Percentiles rank a stretch among this genome's conserved stretches.
Conservation (phyloP, 441 rosid species). For the Sinapis alba region DNA sequence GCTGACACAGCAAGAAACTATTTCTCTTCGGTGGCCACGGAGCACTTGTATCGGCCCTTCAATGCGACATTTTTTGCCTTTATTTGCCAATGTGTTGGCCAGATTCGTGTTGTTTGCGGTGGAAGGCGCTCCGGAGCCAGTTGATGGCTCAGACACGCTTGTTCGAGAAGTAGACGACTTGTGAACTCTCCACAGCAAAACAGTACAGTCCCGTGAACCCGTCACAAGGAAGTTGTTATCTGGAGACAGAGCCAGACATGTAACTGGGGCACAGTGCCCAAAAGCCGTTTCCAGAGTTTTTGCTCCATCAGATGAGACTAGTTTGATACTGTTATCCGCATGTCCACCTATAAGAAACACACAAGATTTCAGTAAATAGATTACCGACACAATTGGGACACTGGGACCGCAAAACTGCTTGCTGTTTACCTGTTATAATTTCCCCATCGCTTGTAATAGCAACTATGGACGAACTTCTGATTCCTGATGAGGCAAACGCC, state of each 20-base stretch:
- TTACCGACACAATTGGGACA: neutral
- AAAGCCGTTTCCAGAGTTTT: constrained; percentile 86
- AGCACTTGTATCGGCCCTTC: constrained; percentile 98
- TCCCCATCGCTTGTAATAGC: constrained; percentile 81
- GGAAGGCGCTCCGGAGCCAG: constrained; percentile 51
- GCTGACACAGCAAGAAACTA: constrained; percentile 81
- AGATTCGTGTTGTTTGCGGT: constrained; percentile 49
- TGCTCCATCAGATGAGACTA: constrained; percentile 89
- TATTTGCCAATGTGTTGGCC: constrained; percentile 61
- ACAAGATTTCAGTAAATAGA: constrained; percentile 17
- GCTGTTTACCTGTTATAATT: constrained; percentile 76
- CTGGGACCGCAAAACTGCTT: constrained; percentile 13
- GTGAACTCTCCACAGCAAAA: constrained; percentile 91
- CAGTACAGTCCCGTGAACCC: constrained; percentile 89
- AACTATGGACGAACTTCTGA: constrained; percentile 83
- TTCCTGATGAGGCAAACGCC: constrained; percentile 89
- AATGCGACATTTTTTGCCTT: constrained; percentile 62
- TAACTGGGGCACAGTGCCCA: constrained; percentile 97
- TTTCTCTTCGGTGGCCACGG: constrained; percentile 81
- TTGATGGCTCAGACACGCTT: constrained; percentile 60
- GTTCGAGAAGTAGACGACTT: constrained; percentile 56
- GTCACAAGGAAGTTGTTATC: constrained; percentile 91
- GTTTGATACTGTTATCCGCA: constrained; percentile 89
- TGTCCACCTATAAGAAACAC: constrained; percentile 77
- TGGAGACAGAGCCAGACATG: constrained; percentile 92